Evolutionary conservation across 345 rosid genomes (phyloP).

Genomic region (Citrus trifoliata): DNA sequence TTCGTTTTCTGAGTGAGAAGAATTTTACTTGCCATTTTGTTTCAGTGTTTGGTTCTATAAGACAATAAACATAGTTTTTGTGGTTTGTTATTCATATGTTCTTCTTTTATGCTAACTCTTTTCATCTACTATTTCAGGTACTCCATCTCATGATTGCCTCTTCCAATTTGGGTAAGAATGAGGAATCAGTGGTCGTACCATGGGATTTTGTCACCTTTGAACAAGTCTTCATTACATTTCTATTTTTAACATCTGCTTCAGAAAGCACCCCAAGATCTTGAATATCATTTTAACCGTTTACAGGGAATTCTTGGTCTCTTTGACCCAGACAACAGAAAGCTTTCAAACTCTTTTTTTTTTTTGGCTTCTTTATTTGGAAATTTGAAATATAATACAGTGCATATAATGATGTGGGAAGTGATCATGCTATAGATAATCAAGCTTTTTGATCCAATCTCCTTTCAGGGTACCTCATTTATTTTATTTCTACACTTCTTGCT

Average conservation of each 20-base stretch:
- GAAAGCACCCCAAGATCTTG: not conserved
- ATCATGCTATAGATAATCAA: not conserved
- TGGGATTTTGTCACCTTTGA: not conserved
- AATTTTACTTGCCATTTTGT: no score
- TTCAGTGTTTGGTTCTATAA: not conserved
- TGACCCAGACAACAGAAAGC: not conserved
- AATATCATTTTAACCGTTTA: not conserved
- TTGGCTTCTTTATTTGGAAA: not conserved
- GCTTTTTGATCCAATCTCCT: conserved; percentile 3
- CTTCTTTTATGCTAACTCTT: not conserved
- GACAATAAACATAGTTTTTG: not conserved
- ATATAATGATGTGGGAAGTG: not conserved
- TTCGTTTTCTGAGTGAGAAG: no score
- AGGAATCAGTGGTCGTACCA: not conserved
- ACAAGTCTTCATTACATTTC: not conserved
- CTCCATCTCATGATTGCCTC: conserved; percentile 41
- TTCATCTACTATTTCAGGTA: conserved; percentile 18
- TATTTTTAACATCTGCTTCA: not conserved
- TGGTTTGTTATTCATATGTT: not conserved
- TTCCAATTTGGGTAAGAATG: conserved; percentile 40
- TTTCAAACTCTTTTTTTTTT: not conserved
- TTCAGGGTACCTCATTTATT: conserved; percentile 38
- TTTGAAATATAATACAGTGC: not conserved
- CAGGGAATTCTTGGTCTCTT: not conserved
- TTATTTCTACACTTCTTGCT: conserved; percentile 27